These are phyloP conservation scores for Podospora pseudopauciseta DNA, from an alignment of 495 filamentous ascomycete genomes.

Conservation along the genomic window DNA sequence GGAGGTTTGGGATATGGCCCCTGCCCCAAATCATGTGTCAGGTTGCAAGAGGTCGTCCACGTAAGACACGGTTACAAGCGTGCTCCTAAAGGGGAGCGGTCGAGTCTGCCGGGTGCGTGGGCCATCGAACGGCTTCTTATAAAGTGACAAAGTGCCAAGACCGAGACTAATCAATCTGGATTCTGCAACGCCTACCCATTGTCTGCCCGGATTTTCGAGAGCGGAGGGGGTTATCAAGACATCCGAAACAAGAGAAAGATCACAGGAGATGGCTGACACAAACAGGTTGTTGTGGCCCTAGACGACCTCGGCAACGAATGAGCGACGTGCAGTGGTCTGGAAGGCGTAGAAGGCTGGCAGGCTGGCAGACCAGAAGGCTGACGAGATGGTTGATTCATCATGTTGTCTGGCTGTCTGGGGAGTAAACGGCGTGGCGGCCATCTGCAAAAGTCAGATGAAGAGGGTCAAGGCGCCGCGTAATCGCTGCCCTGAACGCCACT, in stretches of 20 bases:
- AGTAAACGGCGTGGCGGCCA: background rate
- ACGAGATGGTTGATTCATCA: slow-evolving; percentile 9
- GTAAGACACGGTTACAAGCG: slow-evolving; percentile 7
- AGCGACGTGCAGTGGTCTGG: slow-evolving; percentile 5
- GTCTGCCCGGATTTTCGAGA: background rate
- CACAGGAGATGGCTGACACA: background rate
- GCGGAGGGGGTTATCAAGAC: background rate
- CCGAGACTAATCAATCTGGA: slow-evolving; percentile 2
- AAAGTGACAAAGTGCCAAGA: slow-evolving; percentile 10
- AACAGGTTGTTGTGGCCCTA: background rate
- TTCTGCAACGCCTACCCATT: background rate
- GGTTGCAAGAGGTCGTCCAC: slow-evolving; percentile 4
- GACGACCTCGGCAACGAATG: slow-evolving; percentile 1
- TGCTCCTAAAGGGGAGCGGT: slow-evolving; percentile 3
- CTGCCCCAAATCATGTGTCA: background rate
- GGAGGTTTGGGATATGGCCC: background rate
- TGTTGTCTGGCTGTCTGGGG: no score
- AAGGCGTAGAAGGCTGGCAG: background rate
- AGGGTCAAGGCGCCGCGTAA: slow-evolving; percentile 23
- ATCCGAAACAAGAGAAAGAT: background rate
- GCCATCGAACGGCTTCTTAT: slow-evolving; percentile 5
- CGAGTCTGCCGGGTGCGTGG: slow-evolving; percentile 8
- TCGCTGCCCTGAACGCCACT: slow-evolving; percentile 14
- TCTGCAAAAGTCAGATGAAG: slow-evolving; percentile 9
- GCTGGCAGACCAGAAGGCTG: slow-evolving; percentile 3